Base-by-base conservation (phyloP, 2,329 filamentous ascomycete genomes). In the Cercospora brassicicola region DNA sequence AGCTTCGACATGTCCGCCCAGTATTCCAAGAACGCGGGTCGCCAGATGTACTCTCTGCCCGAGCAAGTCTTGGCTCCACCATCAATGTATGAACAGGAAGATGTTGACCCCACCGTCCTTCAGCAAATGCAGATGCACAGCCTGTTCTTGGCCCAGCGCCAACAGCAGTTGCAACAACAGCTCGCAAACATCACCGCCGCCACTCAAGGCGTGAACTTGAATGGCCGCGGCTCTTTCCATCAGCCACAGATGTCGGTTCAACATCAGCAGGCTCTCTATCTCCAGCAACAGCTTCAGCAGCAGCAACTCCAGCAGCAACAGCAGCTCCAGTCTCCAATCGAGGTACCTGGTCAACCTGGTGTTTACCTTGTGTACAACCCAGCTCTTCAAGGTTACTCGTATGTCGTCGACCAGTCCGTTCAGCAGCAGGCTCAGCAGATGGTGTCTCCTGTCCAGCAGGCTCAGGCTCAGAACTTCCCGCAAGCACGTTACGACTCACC, bases 141-240 rank as follows among this genome's bases (percentile, higher is more conserved):
- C 79, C 83, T 95, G 78, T 96, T 96, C 77, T 86, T 99, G 61
- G 93, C 93, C 48, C 93, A 97, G 78, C 94, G 97, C 81, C 94
- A 98, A 82, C 93, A 97, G 82, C 91, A 92, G 72, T 88, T 98
- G 62, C 94, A 98, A 82, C 94, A 97, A 82, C 93, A 98, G 82
- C 86, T 98, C 73, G 88, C 93, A 73, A 91, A 84, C 72, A 89
- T 97, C 26, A 95, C 94, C 76, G 89, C 90, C 62, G 91, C 91
- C 42, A 91, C 92, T 68, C 91, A 93, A 79, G 88, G 88, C 72
- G 83, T 96, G 81, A 93, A 86, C 79, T 78, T 96, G 67, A 89
- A 85, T 76, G 76, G 71, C 51, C 68, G 66, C 55, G 67, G 64
- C 11, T 67, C 70, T 31, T 70, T 70, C 65, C 72, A 72, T 60